Conservation (phyloP, 495 filamentous ascomycete genomes). For the Chaetomidium leptoderma region DNA sequence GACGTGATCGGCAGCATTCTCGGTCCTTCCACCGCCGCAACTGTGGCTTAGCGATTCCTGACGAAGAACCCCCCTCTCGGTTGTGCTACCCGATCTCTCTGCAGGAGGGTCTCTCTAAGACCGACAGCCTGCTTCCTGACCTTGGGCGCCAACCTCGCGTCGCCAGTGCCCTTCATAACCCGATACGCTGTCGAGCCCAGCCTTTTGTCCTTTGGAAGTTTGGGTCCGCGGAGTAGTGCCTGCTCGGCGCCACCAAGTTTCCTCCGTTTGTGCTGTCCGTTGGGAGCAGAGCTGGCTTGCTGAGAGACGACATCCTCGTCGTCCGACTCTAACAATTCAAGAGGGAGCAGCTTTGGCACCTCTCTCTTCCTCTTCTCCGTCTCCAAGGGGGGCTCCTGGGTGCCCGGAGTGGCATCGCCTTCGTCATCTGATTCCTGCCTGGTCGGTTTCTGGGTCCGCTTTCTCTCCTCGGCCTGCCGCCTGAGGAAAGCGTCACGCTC, state of each 20-base stretch:
- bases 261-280: conserved; percentile 33
- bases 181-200: conserved; percentile 43
- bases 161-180: conserved; percentile 31
- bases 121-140: conserved; percentile 29
- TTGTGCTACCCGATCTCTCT: conserved; percentile 29
- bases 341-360: conserved; percentile 40
- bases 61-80: conserved; percentile 40
- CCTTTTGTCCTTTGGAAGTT: conserved; percentile 33
- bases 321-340: conserved; percentile 46
- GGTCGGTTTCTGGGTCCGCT: conserved; percentile 22
- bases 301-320: conserved; percentile 33
- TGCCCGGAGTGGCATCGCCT: conserved; percentile 19
- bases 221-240: conserved; percentile 26
- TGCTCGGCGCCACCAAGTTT: conserved; percentile 31
- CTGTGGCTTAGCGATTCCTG: conserved; percentile 24
- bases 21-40: not conserved
- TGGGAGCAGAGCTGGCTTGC: conserved; percentile 17
- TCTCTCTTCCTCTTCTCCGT: conserved; percentile 30
- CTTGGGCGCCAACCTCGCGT: conserved; percentile 40
- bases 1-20: not conserved
- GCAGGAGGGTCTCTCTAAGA: conserved; percentile 37
- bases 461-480: conserved; percentile 42
- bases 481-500: conserved; percentile 44
- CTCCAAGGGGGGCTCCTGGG: conserved; percentile 10
- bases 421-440: conserved; percentile 10